These are phyloP conservation scores for Pyricularia sp. DNA, from an alignment of 2,329 filamentous ascomycete species.

Conservation along the genomic window DNA sequence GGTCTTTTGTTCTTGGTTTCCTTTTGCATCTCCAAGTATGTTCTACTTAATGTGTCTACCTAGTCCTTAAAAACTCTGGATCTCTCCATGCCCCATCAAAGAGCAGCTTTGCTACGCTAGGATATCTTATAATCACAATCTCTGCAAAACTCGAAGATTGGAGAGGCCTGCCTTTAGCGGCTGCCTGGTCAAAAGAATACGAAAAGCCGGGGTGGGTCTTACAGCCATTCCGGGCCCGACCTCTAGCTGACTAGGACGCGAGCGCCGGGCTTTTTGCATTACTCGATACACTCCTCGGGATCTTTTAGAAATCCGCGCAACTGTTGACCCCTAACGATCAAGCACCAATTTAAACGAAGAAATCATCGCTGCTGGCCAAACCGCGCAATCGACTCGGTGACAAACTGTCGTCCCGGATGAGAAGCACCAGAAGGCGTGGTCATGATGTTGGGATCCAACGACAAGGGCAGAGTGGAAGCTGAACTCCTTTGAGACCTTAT, in stretches of 20 bases:
- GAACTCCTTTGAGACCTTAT: background rate
- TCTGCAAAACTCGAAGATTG: background rate
- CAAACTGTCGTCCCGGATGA: background rate
- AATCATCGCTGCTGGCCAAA: background rate
- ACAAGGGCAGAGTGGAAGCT: background rate
- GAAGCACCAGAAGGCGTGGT: background rate
- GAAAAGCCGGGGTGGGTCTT: background rate
- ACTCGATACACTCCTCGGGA: background rate
- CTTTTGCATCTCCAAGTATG: too few species aligned
- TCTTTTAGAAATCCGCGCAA: background rate
- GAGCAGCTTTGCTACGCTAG: background rate
- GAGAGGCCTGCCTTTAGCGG: background rate
- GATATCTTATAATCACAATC: background rate
- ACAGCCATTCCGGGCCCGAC: background rate
- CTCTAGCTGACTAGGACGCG: background rate
- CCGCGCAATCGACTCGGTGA: background rate
- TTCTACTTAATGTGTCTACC: background rate
- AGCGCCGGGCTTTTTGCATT: background rate
- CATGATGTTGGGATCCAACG: background rate
- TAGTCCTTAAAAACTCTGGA: background rate
- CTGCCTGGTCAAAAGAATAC: background rate
- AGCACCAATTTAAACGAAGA: background rate
- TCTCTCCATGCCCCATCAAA: background rate
- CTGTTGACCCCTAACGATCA: background rate
- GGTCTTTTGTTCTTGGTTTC: too few species aligned